Base-by-base conservation (phyloP, 495 filamentous ascomycete species). In the Lophium mytilinum region DNA sequence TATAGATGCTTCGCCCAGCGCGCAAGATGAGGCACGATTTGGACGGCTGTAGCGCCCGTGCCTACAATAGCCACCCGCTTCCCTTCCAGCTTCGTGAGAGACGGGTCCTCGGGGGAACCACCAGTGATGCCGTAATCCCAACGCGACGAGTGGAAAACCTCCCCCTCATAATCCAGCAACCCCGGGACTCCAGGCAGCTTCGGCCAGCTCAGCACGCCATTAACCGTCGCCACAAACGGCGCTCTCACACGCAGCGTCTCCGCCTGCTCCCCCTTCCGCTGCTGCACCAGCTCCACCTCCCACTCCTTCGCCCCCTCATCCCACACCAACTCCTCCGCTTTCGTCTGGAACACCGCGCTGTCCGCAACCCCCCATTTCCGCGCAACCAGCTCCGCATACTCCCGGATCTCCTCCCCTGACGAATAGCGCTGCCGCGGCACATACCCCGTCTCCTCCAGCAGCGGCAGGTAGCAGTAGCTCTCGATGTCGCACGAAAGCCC, bases 391-490 rank as follows among this genome's bases (percentile, higher is more conserved):
- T 76, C 55, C 9, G 74, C 68, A 58, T 83, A 71, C 35, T 76
- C 64, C 2, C 72, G 67, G 15, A 81, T 68, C 66, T 81, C 80
- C 0, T 65, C 30, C 1, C 77, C 77, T 1, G 66, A 43, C 0
- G 70, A 58, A 53, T 78, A 81, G 46, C 71, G 73, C 14, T 72
- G 67, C 19, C 63, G 72, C 0, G 81, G 81, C 51, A 81, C 69
- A 57, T 79, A 83, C 0, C 75, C 79, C 3, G 74, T 83, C 63
- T 83, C 81, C 40, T 84, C 81, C n/a, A 84, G 67, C 11, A 80
- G 61, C 0, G 82, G 80, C 67, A 85, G 57, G 56, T 81, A 81
- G 6, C 66, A 52, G 53, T 78, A 80, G 40, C 71, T 66, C 64
- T 81, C 78, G 42, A 78, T 58, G 45, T 81, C 78, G 62, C 78